Conservation (phyloP, 2,329 filamentous ascomycete genomes). For the Knufia fluminis region DNA sequence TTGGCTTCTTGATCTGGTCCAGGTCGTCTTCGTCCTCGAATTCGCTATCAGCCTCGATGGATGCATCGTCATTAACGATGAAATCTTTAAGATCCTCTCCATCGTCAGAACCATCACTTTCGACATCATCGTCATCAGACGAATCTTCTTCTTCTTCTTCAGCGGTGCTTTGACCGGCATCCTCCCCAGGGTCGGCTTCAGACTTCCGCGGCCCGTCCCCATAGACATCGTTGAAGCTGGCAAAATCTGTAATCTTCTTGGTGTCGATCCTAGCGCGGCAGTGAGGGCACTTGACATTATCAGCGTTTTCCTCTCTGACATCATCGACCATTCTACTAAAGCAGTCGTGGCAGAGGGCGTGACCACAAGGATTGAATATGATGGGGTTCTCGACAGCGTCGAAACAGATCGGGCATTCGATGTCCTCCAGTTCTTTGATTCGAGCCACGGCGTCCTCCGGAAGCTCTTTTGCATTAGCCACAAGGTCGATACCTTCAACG, state of each 20-base stretch:
- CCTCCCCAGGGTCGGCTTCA: constrained; percentile 31
- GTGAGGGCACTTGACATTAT: constrained; percentile 59
- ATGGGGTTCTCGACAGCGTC: constrained; percentile 65
- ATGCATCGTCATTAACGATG: constrained; percentile 43
- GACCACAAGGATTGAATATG: constrained; percentile 76
- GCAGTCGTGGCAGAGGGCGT: constrained; percentile 69
- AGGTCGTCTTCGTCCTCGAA: constrained; percentile 27
- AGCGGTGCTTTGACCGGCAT: constrained; percentile 12
- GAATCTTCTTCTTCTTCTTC: no score
- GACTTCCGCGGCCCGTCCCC: constrained; percentile 22
- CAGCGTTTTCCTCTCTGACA: constrained; percentile 51
- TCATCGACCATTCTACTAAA: constrained; percentile 61
- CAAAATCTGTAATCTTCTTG: constrained; percentile 62
- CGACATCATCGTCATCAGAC: constrained; percentile 24
- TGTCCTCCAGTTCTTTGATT: constrained; percentile 50
- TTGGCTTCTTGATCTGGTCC: constrained; percentile 21
- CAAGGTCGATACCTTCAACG: constrained; percentile 43
- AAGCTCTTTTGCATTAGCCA: constrained; percentile 55
- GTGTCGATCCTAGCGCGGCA: constrained; percentile 62
- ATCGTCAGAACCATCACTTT: constrained; percentile 27
- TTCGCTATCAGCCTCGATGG: constrained; percentile 38
- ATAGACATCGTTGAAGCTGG: constrained; percentile 64
- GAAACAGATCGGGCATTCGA: constrained; percentile 76
- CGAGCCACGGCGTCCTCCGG: constrained; percentile 53
- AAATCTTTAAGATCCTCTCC: constrained; percentile 41